Conservation (phyloP, 2,329 filamentous ascomycete genomes). For the Botrytis fabae region DNA sequence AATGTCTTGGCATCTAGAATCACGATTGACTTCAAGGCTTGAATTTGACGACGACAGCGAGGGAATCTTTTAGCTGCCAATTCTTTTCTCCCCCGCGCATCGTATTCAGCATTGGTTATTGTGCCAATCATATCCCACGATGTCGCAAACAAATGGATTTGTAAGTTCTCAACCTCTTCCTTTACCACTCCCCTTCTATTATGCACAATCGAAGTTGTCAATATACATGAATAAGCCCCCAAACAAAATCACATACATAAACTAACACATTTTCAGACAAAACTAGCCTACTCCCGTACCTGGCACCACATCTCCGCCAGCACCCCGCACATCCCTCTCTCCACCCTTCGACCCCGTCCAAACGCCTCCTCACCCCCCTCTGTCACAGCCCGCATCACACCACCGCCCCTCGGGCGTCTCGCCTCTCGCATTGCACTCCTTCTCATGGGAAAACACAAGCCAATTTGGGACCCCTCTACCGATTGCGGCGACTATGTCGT, state of each 20-base stretch:
- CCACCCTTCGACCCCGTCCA: slow-evolving; percentile 48
- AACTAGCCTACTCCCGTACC: slow-evolving; percentile 90
- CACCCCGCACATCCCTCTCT: slow-evolving; percentile 60
- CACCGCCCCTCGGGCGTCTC: slow-evolving; percentile 83
- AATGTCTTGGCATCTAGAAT: slow-evolving; percentile 24
- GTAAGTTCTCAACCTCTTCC: slow-evolving; percentile 49
- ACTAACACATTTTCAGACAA: slow-evolving; percentile 61
- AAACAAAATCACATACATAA: background rate
- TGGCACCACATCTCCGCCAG: slow-evolving; percentile 87
- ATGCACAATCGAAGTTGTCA: slow-evolving; percentile 23
- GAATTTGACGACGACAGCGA: slow-evolving; percentile 19
- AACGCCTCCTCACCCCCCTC: slow-evolving; percentile 41
- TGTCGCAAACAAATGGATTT: slow-evolving; percentile 79
- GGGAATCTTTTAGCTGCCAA: background rate
- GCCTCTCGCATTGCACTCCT: slow-evolving; percentile 83
- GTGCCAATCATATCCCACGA: slow-evolving; percentile 43
- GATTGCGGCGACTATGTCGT: slow-evolving; percentile 99
- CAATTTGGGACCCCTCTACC: slow-evolving; percentile 93
- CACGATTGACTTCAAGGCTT: slow-evolving; percentile 16
- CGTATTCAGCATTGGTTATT: slow-evolving; percentile 27
- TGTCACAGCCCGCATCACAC: slow-evolving; percentile 50
- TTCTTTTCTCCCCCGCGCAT: background rate
- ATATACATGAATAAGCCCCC: background rate
- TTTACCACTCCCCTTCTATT: background rate
- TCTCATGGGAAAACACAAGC: slow-evolving; percentile 99